Evolutionary conservation across 176 grass and related monocot genomes (phyloP).

Genomic region (Elymus sibiricus): DNA sequence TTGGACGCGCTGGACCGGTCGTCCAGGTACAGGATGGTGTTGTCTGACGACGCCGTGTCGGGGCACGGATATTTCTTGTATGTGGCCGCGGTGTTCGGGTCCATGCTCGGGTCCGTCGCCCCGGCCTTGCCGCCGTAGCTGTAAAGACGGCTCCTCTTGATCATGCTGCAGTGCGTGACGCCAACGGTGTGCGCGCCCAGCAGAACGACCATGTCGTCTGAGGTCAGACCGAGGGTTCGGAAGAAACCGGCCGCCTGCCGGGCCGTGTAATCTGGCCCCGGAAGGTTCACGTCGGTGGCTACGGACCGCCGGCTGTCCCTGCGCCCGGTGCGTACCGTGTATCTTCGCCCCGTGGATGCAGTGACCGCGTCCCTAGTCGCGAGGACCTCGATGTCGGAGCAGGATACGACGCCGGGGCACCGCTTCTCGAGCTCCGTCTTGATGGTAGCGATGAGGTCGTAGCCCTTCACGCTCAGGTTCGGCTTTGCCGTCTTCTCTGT

Average conservation of each 20-base stretch:
- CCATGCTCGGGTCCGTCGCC: background rate
- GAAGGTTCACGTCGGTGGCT: background rate
- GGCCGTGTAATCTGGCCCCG: background rate
- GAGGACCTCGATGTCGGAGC: background rate
- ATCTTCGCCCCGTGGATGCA: background rate
- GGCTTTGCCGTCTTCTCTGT: background rate
- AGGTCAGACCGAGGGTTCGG: background rate
- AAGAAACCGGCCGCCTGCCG: background rate
- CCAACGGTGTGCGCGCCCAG: background rate
- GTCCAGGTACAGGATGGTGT: background rate
- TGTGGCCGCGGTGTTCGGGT: background rate
- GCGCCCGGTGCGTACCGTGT: background rate
- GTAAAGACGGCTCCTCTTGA: background rate
- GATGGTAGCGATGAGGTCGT: background rate
- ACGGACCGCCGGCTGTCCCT: background rate
- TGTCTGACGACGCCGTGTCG: background rate
- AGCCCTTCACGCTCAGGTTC: background rate
- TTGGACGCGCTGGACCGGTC: background rate
- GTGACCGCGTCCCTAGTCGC: background rate
- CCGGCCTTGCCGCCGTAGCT: background rate
- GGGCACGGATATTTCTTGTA: background rate
- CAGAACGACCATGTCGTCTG: background rate
- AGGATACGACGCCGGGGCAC: background rate
- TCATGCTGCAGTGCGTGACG: background rate
- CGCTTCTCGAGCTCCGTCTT: background rate